Conservation (phyloP, 495 filamentous ascomycete species). For the Talaromyces thailandensis region DNA sequence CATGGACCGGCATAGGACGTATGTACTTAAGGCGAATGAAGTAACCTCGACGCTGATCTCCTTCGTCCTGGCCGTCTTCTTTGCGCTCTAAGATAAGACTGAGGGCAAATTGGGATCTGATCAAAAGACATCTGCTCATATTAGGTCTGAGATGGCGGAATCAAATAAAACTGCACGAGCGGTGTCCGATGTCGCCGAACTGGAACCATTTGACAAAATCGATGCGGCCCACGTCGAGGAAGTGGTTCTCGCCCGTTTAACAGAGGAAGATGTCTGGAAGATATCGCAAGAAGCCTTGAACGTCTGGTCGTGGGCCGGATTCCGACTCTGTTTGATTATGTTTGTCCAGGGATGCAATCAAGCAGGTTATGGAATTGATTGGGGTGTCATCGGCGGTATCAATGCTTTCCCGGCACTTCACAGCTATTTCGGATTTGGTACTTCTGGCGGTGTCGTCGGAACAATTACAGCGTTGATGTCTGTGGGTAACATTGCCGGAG, state of each 20-base stretch:
- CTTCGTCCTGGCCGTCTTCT: neutral
- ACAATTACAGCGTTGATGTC: conserved; percentile 31
- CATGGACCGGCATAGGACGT: neutral
- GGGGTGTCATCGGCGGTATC: conserved; percentile 32
- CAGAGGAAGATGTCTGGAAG: conserved; percentile 28
- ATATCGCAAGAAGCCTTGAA: conserved; percentile 21
- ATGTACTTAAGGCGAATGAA: neutral
- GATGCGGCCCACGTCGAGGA: conserved; percentile 23
- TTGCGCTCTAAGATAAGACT: neutral
- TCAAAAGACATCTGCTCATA: neutral
- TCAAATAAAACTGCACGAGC: neutral
- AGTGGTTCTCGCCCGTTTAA: conserved; percentile 24
- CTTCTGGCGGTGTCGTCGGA: conserved; percentile 20
- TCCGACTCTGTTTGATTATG: conserved; percentile 27
- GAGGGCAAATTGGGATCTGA: neutral
- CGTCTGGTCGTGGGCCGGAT: conserved; percentile 22
- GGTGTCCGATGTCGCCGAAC: neutral
- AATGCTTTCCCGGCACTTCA: conserved; percentile 25
- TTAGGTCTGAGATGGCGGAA: neutral
- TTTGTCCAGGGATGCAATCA: conserved; percentile 32
- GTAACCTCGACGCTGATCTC: neutral
- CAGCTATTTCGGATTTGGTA: conserved; percentile 20
- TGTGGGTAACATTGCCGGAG: conserved; percentile 27
- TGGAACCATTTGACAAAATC: neutral
- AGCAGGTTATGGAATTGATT: conserved; percentile 34